A percentile compares a stretch with the other conserved stretches of the same genome.
Evolutionary conservation across 768 basidiomycete species (phyloP).

Genomic region (Boletus fagicola): DNA sequence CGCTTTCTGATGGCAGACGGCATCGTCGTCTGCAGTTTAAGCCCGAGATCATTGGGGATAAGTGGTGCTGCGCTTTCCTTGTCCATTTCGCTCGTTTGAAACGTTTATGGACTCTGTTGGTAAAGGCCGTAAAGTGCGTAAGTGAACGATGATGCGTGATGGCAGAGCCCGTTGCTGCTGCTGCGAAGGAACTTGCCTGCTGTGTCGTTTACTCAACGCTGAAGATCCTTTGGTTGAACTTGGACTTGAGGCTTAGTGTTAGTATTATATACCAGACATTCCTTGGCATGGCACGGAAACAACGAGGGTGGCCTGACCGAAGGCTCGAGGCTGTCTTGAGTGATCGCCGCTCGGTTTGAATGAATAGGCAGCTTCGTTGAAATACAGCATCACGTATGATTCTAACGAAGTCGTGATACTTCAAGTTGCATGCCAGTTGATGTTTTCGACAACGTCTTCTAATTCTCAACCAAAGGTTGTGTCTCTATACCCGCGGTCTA

Average conservation of each 20-base stretch:
- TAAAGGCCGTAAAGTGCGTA: not conserved
- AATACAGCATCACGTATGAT: not conserved
- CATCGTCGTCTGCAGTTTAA: constrained; percentile 12
- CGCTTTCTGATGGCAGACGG: constrained; percentile 17
- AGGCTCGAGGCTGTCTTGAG: constrained; percentile 2
- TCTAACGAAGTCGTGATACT: not conserved
- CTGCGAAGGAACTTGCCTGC: not conserved
- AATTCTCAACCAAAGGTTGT: too few species aligned
- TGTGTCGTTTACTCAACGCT: not conserved
- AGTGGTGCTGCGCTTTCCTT: not conserved
- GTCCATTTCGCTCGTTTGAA: constrained; percentile 2
- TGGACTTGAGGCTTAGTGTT: not conserved
- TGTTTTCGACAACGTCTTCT: not conserved
- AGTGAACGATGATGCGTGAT: not conserved
- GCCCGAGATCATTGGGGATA: not conserved
- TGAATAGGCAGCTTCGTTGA: not conserved
- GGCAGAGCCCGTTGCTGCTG: not conserved
- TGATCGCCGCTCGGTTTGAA: not conserved
- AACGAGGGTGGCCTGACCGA: constrained; percentile 10
- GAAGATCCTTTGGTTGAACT: not conserved
- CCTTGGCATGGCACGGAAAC: not conserved
- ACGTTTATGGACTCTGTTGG: not conserved
- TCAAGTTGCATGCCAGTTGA: not conserved
- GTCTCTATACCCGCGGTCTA: not conserved
- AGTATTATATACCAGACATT: constrained; percentile 2